Evolutionary conservation across 2,329 filamentous ascomycete species (phyloP).

Genomic region (Phyllosticta citrichinensis): DNA sequence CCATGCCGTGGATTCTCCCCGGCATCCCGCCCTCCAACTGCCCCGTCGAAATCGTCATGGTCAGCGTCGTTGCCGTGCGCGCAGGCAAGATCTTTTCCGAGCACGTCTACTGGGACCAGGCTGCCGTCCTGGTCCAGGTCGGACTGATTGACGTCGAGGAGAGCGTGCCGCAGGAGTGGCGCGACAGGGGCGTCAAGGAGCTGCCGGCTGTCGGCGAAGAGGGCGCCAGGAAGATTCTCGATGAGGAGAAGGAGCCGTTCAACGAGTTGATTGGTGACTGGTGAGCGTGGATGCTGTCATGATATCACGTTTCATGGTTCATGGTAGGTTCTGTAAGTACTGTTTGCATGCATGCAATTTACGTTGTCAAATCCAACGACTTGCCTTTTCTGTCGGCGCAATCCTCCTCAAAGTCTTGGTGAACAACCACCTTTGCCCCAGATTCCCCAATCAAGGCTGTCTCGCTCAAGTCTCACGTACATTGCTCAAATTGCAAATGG

Average conservation of each 20-base stretch:
- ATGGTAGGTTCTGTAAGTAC: not conserved
- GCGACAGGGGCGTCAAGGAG: constrained; percentile 35
- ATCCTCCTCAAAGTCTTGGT: too few relatives aligned
- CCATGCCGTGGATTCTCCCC: constrained; percentile 51
- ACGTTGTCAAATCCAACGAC: not conserved
- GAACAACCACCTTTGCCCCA: too few relatives aligned
- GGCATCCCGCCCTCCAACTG: constrained; percentile 47
- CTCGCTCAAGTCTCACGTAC: not conserved
- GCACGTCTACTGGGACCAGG: constrained; percentile 54
- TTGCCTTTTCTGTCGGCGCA: too few relatives aligned
- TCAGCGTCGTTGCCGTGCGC: constrained; percentile 46
- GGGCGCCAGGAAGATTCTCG: constrained; percentile 36
- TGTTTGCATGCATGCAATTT: not conserved
- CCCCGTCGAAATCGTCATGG: constrained; percentile 46
- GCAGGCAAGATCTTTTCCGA: constrained; percentile 46
- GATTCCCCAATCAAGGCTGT: too few relatives aligned
- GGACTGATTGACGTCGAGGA: constrained; percentile 46
- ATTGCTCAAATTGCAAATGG: not conserved
- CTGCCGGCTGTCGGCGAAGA: constrained; percentile 38
- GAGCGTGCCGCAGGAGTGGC: constrained; percentile 35
- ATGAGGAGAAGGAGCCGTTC: constrained; percentile 31
- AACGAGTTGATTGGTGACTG: constrained; percentile 40
- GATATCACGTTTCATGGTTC: not conserved
- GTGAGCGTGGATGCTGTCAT: constrained; percentile 11
- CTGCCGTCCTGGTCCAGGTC: constrained; percentile 48